Conservation (phyloP, 2,329 filamentous ascomycete genomes). For the Fusarium illudens region DNA sequence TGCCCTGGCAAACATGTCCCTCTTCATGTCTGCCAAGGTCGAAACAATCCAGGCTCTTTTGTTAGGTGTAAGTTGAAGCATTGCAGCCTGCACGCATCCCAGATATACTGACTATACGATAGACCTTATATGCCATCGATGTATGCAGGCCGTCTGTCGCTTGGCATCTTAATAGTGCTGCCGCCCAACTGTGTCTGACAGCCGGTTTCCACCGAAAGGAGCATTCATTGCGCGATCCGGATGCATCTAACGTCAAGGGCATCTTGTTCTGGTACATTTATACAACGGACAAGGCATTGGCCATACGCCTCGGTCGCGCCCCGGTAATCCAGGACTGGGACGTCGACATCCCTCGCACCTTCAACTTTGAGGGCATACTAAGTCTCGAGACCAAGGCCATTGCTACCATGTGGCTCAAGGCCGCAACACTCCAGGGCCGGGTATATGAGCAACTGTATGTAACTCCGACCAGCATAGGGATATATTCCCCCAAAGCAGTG, state of each 20-base stretch:
- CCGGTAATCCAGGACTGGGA: constrained; percentile 68
- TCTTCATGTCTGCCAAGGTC: constrained; percentile 64
- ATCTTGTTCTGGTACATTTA: constrained; percentile 63
- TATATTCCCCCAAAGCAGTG: neutral
- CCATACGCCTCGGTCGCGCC: constrained; percentile 66
- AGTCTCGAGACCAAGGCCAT: constrained; percentile 48
- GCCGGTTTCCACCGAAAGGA: constrained; percentile 66
- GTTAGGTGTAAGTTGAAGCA: constrained; percentile 58
- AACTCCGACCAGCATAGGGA: neutral
- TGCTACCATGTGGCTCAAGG: constrained; percentile 62
- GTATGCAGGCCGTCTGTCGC: constrained; percentile 68
- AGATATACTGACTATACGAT: constrained; percentile 3
- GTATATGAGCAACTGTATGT: constrained; percentile 62
- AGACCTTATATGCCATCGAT: constrained; percentile 70
- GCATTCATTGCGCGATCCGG: constrained; percentile 44
- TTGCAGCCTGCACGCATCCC: neutral
- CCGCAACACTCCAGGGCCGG: constrained; percentile 65
- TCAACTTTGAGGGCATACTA: constrained; percentile 54
- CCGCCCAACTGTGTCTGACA: constrained; percentile 67
- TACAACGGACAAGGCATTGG: constrained; percentile 65
- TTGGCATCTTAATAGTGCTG: constrained; percentile 69
- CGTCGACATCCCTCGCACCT: constrained; percentile 58
- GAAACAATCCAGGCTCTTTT: constrained; percentile 66
- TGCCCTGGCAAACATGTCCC: constrained; percentile 59
- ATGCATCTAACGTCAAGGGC: constrained; percentile 48